Evolutionary conservation across 1,284 basidiomycete species (phyloP), one percentile per base, ranked within the genome.

Genomic region (Fistulinella cinereoalba): DNA sequence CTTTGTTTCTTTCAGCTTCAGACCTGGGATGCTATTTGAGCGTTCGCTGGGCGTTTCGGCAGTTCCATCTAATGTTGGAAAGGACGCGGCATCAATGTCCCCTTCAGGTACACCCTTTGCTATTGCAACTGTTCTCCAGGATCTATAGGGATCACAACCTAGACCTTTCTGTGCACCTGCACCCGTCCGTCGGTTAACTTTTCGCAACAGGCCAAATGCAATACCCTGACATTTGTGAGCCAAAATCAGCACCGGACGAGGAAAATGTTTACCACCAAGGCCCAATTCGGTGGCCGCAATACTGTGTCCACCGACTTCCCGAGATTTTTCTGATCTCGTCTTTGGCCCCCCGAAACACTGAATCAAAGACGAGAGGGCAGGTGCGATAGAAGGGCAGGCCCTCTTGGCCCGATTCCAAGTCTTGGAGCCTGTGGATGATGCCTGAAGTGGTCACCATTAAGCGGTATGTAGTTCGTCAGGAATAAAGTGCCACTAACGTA

Each of bases 401-500:
- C 45, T 56, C 40, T 43, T 44, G 3, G 22, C 41, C 65, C 60
- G 61, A 19, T 27, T 27, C 24, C 24, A 51, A 15, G 34, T 3
- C 5, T 23, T 46, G 31, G 41, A 43, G 22, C 27, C 41, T 11
- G 44, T 37, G 6, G 41, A 34, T 27, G 52, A 54, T 47, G 64
- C 60, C 65, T 69, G 21, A 37, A 1, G 16, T 22, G 23, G 4
- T 49, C 28, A 39, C 15, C 19, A 36, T n/a, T 63, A 22, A 55
- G 46, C 28, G n/a, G 22, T 4, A 47, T 16, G 6, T 25, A 11
- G 5, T 29, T 10, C n/a, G 13, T 23, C 33, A 10, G 34, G 11
- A 34, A 29, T 11, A 34, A 42, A 32, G 6, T 21, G 18, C 16
- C 19, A 66, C 75, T 24, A 48, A 91, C 89, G 56, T 86, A 71